phyloP scores from a whole-genome alignment of 352 stramenopile species.

The Aphanomyces astaci region DNA sequence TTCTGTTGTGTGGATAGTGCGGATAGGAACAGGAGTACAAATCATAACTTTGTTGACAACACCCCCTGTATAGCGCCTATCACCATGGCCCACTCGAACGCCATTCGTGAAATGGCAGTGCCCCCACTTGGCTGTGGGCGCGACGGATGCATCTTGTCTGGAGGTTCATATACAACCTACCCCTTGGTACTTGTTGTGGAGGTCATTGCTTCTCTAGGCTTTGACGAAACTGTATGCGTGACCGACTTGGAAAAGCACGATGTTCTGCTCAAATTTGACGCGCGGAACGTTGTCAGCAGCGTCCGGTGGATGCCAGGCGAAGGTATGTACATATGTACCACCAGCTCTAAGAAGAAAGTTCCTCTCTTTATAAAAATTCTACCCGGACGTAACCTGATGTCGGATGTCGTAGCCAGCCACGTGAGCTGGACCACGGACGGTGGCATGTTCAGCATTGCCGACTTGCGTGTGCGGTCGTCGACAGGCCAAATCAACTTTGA shows the following conservation, averaged over 20 bases:
- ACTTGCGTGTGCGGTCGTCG: conserved; percentile 35
- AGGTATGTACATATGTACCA: not conserved
- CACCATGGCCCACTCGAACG: conserved; percentile 50
- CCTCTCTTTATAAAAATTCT: not conserved
- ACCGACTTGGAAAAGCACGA: conserved; percentile 44
- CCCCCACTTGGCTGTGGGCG: conserved; percentile 25
- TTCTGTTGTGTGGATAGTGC: not conserved
- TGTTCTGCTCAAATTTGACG: conserved; percentile 54
- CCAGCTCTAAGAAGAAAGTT: not conserved
- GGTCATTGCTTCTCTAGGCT: conserved; percentile 32
- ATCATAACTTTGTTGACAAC: conserved; percentile 16
- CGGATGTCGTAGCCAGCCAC: conserved; percentile 21
- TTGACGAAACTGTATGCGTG: conserved; percentile 73
- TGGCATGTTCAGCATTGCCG: conserved; percentile 59
- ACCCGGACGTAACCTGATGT: not conserved
- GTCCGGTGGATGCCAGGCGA: conserved; percentile 49
- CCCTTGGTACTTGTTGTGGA: not conserved
- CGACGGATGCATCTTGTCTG: conserved; percentile 33
- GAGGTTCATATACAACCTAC: conserved; percentile 26
- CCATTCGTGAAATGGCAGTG: conserved; percentile 64
- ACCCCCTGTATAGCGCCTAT: conserved; percentile 35
- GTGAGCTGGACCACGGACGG: conserved; percentile 79
- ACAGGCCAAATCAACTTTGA: conserved; percentile 24
- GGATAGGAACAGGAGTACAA: not conserved
- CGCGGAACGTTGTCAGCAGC: conserved; percentile 72